Base-by-base conservation (phyloP, 371 early-diverging fungal species). In the Rhizopus sp. region DNA sequence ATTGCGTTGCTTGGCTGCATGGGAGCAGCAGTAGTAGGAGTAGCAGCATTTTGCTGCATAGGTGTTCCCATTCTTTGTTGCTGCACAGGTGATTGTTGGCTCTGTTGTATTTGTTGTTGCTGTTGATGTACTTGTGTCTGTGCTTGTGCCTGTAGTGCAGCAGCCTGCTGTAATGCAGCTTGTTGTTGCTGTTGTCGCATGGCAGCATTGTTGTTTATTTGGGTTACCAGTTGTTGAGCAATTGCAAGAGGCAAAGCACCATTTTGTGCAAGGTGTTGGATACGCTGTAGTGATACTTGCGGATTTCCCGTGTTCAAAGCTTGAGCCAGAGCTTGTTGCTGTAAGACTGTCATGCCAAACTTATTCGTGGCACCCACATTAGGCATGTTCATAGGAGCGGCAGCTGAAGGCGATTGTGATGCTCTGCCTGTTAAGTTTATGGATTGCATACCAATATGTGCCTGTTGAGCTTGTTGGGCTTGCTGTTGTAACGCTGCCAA, bases 151-250 rank as follows among this genome's bases (percentile, higher is more conserved):
- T 53, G 53, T 30, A 60, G n/a, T 9, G 52, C 52, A 7, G 40
- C 50, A 16, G 57, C 53, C 15, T 57, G 57, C 39, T 57, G 68
- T 33, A 61, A 59, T 35, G 54, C 55, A 8, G 47, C 58, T 10
- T 60, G 69, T 44, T 62, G 66, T 49, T 59, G 59, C 49, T 64
- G 68, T 53, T 57, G 67, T 7, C 68, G 13, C 40, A 51, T 62
- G 33, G 57, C 66, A 45, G 61, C 53, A 23, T 23, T 23, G 57
- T 40, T 66, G 38, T 50, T 62, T 29, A 63, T 56, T 38, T 68
- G 82, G 31, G 51, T 70, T 44, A 59, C 50, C 49, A 70, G 55
- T 54, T 71, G 68, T 40, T 73, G 73, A 10, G 71, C 73, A 34
- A 62, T 59, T 7, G 66, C 64, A 7, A 64, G 35, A 12, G 73